Evolutionary conservation across 495 filamentous ascomycete species (phyloP), one percentile per base, ranked within the genome.

Genomic region (Friedmanniomyces simplex): DNA sequence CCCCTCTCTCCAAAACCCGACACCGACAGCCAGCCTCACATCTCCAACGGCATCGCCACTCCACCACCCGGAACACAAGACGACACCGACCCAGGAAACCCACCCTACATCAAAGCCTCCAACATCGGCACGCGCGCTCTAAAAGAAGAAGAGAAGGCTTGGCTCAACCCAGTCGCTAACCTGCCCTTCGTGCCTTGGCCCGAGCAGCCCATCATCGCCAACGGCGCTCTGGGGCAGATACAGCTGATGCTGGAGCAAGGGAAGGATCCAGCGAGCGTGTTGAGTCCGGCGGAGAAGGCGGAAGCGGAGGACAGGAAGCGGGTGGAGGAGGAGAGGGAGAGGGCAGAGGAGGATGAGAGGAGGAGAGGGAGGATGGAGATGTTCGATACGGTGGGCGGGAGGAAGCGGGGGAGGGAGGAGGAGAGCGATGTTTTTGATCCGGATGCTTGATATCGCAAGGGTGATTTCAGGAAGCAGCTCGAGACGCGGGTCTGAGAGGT

Each of bases 171-270:
- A 3, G 58, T 71, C 18, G 69, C 73, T 39, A 65, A 69, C 11
- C 65, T 74, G 24, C 55, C 65, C 32, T 90, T 86, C 66, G 69
- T 75, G 42, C 86, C 86, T 1, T 90, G 86, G 86, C 85, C 87
- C 10, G 72, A 67, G 11, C 82, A 86, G 51, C 76, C 80, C 26
- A 70, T 75, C 14, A 83, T 89, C 54, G 76, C 79, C 37, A 67
- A 71, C 34, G 86, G 86, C 34, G 83, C 78, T 6, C 73, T 90
- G 51, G 81, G 76, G 4, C 68, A 71, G 32, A 77, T 83, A 24
- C 79, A 84, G 58, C 66, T 68, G 24, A 71, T 85, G 63, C 34
- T 77, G 3, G 81, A 85, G 61, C 64, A 73, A 37, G 82, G 82
- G 0, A 71, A 76, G 55, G 79, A 86, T 65, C 76, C 76, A 30